These are phyloP conservation scores for Prunus dulcis DNA, from an alignment of 306 rosid genomes.

Conservation along the genomic window DNA sequence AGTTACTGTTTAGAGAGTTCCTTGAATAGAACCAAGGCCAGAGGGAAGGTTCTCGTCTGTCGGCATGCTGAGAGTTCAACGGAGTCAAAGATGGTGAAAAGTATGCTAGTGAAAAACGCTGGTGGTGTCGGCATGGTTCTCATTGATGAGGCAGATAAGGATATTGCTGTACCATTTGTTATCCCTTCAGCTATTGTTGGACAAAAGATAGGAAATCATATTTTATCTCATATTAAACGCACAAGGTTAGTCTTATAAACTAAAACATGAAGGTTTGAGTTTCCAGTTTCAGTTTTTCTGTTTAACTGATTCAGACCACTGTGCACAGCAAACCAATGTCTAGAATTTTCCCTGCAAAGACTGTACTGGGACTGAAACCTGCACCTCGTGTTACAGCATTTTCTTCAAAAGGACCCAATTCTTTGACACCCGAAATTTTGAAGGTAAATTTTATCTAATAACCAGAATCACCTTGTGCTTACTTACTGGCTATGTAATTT, in stretches of 20 bases:
- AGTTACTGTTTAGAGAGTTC: slow-evolving; percentile 80
- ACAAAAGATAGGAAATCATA: slow-evolving; percentile 33
- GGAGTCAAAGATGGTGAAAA: slow-evolving; percentile 64
- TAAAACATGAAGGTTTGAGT: slow-evolving; percentile 13
- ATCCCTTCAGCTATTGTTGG: slow-evolving; percentile 73
- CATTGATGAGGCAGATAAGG: slow-evolving; percentile 52
- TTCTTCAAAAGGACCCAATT: slow-evolving; percentile 81
- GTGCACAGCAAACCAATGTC: slow-evolving; percentile 47
- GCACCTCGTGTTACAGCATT: slow-evolving; percentile 73
- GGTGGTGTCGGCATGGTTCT: slow-evolving; percentile 84
- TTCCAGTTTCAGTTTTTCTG: slow-evolving; percentile 4
- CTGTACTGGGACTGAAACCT: slow-evolving; percentile 59
- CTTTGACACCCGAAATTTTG: slow-evolving; percentile 73
- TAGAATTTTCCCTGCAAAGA: slow-evolving; percentile 55
- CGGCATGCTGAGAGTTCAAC: slow-evolving; percentile 55
- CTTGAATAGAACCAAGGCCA: slow-evolving; percentile 59
- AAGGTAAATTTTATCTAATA: slow-evolving; percentile 47
- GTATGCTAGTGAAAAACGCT: slow-evolving; percentile 57
- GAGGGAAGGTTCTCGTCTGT: slow-evolving; percentile 78
- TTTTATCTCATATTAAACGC: slow-evolving; percentile 49
- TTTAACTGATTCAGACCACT: slow-evolving; percentile 23
- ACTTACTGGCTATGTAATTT: not conserved
- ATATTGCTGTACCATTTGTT: slow-evolving; percentile 59
- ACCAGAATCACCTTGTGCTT: not conserved
- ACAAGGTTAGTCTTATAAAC: slow-evolving; percentile 45